Base-by-base conservation (phyloP, 2,329 filamentous ascomycete species). In the Venturia pyrina region DNA sequence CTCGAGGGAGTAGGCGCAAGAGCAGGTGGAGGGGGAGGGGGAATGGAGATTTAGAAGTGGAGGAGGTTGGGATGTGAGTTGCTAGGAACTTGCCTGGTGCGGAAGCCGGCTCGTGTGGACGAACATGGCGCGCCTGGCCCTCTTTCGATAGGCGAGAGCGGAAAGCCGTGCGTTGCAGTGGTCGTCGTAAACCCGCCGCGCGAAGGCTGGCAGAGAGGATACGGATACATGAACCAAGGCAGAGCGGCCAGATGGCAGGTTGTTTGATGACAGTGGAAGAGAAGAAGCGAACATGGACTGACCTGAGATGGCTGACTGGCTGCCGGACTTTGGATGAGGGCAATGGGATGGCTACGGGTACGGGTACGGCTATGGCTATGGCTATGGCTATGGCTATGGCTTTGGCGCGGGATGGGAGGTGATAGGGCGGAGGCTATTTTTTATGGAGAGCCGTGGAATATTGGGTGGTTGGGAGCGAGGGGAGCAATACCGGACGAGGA, bases 41-140 rank as follows among this genome's bases (percentile, higher is more conserved):
- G 11, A 61, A 60, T 15, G 53, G 53, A 59, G 50, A 50, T 69
- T 69, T 69, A 69, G 67, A 67, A 66, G 67, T 73, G 71, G 75
- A 73, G 73, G 75, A 75, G 75, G 75, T 77, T 77, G 75, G 75
- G 75, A 76, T 74, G 72, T 70, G 71, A 70, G 69, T 69, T 71
- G 73, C 75, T 76, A 76, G 75, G 56, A 65, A 60, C 53, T 60
- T 43, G 63, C 50, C 41, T 65, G 63, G 63, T 40, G 43, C 46
- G 34, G 63, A 53, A 53, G 53, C 53, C 53, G 53, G 53, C 13
- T 59, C 32, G 53, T 59, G 53, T 59, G 53, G 32, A 59, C 53
- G 53, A 37, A 59, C 44, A 66, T 69, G 70, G 70, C 68, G 71
- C 72, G 70, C 73, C 73, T 66, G 66, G 63, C 65, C 72, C 74